Conservation (phyloP, 2,329 filamentous ascomycete genomes). For the Verticillium dahliae region DNA sequence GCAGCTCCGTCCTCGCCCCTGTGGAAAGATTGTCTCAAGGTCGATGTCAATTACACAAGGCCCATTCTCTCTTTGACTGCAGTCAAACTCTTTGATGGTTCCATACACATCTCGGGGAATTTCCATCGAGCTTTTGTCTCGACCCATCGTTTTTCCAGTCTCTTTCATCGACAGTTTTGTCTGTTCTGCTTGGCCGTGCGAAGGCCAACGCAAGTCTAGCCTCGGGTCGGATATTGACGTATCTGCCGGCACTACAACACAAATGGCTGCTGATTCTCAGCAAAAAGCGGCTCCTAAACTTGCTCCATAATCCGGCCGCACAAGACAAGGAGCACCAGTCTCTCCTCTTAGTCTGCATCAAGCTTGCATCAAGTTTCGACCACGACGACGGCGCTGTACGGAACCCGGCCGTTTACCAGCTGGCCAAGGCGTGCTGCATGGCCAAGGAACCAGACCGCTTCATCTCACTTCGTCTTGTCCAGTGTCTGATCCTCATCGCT, state of each 20-base stretch:
- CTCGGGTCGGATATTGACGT: too few species aligned
- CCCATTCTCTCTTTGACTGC: too few species aligned
- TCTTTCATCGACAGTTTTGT: too few species aligned
- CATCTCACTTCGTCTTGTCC: constrained; percentile 10
- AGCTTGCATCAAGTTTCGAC: constrained; percentile 3
- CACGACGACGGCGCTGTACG: constrained; percentile 1
- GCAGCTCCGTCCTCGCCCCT: too few species aligned
- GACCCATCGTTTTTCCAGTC: too few species aligned
- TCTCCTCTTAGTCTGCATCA: constrained; percentile 14
- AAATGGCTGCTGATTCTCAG: constrained; percentile 12
- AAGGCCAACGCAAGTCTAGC: too few species aligned
- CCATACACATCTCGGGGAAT: too few species aligned
- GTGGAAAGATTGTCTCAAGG: too few species aligned
- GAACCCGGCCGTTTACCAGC: constrained; percentile 5
- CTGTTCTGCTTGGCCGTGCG: too few species aligned
- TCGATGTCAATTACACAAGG: too few species aligned
- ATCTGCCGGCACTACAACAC: constrained; percentile 1
- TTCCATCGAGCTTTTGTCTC: too few species aligned
- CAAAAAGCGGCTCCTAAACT: constrained; percentile 9
- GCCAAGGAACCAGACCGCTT: constrained; percentile 6
- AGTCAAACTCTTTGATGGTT: too few species aligned
- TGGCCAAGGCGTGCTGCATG: constrained; percentile 6
- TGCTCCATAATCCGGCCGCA: not conserved
- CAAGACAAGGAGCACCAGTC: constrained; percentile 1
- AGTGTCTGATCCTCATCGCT: constrained; percentile 9